These are phyloP conservation scores for Chrysosporium queenslandicum DNA, from an alignment of 2,329 filamentous ascomycete species.

Conservation along the genomic window DNA sequence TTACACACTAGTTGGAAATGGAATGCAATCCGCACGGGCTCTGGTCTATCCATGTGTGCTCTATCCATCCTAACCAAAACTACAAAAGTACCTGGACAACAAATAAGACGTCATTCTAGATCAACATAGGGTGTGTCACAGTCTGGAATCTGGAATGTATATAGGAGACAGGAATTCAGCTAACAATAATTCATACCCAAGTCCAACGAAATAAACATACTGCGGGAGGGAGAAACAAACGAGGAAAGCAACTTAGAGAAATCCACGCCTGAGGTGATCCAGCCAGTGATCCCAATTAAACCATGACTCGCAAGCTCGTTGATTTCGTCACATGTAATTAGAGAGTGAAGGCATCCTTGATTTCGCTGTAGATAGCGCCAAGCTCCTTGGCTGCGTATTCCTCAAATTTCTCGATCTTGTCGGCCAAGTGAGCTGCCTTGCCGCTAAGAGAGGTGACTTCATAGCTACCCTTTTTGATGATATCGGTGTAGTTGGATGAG, in stretches of 20 bases:
- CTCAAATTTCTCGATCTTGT: slow-evolving; percentile 42
- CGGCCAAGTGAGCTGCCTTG: slow-evolving; percentile 35
- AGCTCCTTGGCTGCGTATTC: slow-evolving; percentile 37
- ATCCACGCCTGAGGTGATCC: neutral
- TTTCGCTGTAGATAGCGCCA: slow-evolving; percentile 38
- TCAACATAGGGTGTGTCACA: slow-evolving; percentile 11
- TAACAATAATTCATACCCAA: slow-evolving; percentile 10
- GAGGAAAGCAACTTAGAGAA: neutral
- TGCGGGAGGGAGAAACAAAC: neutral
- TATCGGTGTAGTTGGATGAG: slow-evolving; percentile 77
- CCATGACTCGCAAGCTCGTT: slow-evolving; percentile 8
- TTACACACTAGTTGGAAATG: neutral
- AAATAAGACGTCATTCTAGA: slow-evolving; percentile 9
- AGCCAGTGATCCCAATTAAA: slow-evolving; percentile 6
- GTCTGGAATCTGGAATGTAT: slow-evolving; percentile 11
- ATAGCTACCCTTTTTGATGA: slow-evolving; percentile 65
- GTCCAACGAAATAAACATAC: neutral
- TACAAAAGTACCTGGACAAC: slow-evolving; percentile 8
- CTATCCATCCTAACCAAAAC: slow-evolving; percentile 12
- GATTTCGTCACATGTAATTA: slow-evolving; percentile 20
- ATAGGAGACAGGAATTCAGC: slow-evolving; percentile 10
- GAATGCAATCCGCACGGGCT: neutral
- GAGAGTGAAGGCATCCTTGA: slow-evolving; percentile 34
- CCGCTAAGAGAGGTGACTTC: slow-evolving; percentile 39
- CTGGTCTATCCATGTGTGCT: slow-evolving; percentile 10